Conservation (phyloP, 148 eudicot genomes). For the Silene latifolia region DNA sequence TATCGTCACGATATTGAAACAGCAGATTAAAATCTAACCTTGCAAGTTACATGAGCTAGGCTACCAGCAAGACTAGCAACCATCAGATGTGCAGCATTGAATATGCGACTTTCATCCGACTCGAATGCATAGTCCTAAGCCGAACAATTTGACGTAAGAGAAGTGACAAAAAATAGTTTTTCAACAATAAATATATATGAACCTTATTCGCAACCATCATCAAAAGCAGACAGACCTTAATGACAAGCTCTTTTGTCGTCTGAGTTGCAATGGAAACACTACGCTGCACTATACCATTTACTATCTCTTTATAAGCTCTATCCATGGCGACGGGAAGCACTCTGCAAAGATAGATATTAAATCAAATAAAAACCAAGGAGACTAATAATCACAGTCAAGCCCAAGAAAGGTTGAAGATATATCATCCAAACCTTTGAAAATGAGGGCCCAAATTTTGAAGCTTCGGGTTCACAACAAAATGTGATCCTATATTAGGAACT, state of each 20-base stretch:
- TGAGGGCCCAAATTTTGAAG: slow-evolving; percentile 62
- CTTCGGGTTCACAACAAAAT: slow-evolving; percentile 77
- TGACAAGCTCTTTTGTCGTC: slow-evolving; percentile 91
- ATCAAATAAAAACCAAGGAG: background rate
- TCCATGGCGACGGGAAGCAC: slow-evolving; percentile 87
- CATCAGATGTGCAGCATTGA: slow-evolving; percentile 94
- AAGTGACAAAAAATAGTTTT: slow-evolving; percentile 1
- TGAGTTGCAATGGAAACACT: slow-evolving; percentile 93
- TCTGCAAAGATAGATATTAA: slow-evolving; percentile 32
- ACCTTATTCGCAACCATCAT: slow-evolving; percentile 1
- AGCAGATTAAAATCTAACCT: slow-evolving; percentile 35
- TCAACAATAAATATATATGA: background rate
- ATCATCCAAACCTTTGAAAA: slow-evolving; percentile 68
- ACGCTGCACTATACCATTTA: slow-evolving; percentile 81
- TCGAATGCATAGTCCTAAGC: slow-evolving; percentile 94
- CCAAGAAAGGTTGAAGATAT: background rate
- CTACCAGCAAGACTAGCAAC: slow-evolving; percentile 98
- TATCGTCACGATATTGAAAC: background rate
- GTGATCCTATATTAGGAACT: slow-evolving; percentile 59
- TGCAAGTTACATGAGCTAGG: slow-evolving; percentile 98
- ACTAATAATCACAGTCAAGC: background rate
- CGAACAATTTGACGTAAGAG: background rate
- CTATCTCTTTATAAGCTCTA: slow-evolving; percentile 85
- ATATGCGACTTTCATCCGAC: slow-evolving; percentile 79
- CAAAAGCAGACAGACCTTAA: slow-evolving; percentile 52